Evolutionary conservation across 2,329 filamentous ascomycete genomes (phyloP), one percentile per base, ranked within the genome.

Genomic region (Penicillium sp.): DNA sequence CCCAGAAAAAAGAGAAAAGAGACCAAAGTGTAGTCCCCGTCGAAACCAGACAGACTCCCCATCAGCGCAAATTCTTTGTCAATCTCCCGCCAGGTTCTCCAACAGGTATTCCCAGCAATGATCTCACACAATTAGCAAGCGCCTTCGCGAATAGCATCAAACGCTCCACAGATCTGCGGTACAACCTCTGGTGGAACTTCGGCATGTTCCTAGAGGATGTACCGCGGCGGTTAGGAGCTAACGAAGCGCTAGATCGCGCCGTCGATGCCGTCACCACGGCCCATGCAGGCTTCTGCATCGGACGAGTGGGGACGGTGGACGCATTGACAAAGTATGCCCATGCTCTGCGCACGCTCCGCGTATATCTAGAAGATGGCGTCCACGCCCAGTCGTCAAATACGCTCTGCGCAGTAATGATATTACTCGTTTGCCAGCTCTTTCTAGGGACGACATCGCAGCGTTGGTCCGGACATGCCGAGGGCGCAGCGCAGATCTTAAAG

Each of bases 201-300:
- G 73, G 72, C 1, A 47, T 52, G 0, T 75, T 70, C 44, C 49
- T 75, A 8, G 53, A 56, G 1, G 59, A 70, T n/a, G 52, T 75
- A 1, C 73, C 73, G 0, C 49, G 50, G 23, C 66, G 70, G 0
- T 45, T 75, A 1, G 73, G 71, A 1, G 54, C 42, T 8, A 74
- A 70, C 30, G 57, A 61, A 31, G 70, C 71, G 1, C 56, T 76
- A 0, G 71, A 74, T 42, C 60, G 64, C 5, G 52, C 63, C 6
- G 52, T 61, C 2, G 56, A 59, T 30, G 54, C 57, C 1, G 28
- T 66, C 6, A 39, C 58, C 7, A 51, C 44, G 10, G 51, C 59
- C 1, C 57, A 65, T 32, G 39, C 51, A 6, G 34, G 46, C 7
- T 57, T 59, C 25, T 58, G 56, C 28, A 32, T 47, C 2, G 39